Evolutionary conservation across 371 early-diverging fungal species (phyloP).

Genomic region (Apophysomyces trapeziformis): DNA sequence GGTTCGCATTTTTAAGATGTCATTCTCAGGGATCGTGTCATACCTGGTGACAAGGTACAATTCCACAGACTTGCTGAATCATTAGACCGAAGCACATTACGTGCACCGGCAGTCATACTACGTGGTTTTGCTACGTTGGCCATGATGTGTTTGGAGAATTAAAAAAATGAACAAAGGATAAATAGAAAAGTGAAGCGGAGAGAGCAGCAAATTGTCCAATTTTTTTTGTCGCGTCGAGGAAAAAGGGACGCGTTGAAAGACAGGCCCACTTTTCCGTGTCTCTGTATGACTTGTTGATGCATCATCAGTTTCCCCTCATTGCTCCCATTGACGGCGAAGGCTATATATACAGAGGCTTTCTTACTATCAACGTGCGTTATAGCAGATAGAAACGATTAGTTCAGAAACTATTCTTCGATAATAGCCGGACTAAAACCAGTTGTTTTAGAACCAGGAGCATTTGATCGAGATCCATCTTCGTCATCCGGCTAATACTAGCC

Average conservation of each 20-base stretch:
- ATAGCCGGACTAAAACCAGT: neutral
- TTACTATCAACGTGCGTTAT: constrained; percentile 36
- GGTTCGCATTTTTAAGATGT: neutral
- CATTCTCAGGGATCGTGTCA: neutral
- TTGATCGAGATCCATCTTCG: constrained; percentile 26
- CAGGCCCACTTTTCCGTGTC: neutral
- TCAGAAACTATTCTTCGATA: too few species aligned
- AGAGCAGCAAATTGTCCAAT: constrained; percentile 1
- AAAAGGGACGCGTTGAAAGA: constrained; percentile 14
- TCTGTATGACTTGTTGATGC: constrained; percentile 12
- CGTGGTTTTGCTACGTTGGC: constrained; percentile 62
- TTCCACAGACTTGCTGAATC: constrained; percentile 93
- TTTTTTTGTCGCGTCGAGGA: constrained; percentile 14
- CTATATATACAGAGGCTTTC: constrained; percentile 39
- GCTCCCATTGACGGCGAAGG: constrained; percentile 38
- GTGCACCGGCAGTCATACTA: constrained; percentile 87
- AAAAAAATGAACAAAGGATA: constrained; percentile 11
- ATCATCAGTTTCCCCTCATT: constrained; percentile 40
- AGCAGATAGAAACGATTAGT: neutral
- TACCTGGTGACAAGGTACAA: constrained; percentile 88
- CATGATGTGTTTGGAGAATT: constrained; percentile 14
- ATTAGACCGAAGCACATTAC: constrained; percentile 89
- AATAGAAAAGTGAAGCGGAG: constrained; percentile 19
- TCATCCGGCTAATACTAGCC: constrained; percentile 10
- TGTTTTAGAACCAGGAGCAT: constrained; percentile 29